Conservation (phyloP, 225 moss, liverwort and hornwort genomes). For the Physcomitrellopsis africana region DNA sequence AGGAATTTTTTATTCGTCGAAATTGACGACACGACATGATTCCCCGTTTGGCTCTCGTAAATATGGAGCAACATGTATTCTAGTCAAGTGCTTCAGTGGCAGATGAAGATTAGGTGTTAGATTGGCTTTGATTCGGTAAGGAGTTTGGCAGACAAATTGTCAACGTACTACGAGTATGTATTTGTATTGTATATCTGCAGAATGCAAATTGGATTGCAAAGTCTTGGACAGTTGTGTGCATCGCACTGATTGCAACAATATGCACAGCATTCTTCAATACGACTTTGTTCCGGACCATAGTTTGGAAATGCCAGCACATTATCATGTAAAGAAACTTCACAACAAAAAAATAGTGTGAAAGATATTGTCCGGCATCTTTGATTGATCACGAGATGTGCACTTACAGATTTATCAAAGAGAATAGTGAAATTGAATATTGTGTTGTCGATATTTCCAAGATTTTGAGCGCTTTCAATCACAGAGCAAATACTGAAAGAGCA, state of each 20-base stretch:
- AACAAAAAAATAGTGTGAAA: no score
- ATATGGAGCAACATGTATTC: constrained; percentile 16
- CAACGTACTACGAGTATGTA: constrained; percentile 4
- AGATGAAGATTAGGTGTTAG: neutral
- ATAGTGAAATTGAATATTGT: no score
- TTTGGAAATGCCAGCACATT: no score
- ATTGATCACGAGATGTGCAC: no score
- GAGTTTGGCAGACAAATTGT: neutral
- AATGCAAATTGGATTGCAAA: neutral
- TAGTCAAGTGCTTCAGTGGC: constrained; percentile 7
- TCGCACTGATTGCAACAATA: neutral
- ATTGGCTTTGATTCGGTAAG: neutral
- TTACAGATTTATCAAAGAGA: no score
- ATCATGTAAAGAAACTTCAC: no score
- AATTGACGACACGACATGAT: neutral
- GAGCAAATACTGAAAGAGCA: no score
- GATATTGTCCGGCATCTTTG: no score
- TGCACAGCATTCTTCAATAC: no score
- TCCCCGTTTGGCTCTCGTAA: neutral
- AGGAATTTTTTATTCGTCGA: neutral
- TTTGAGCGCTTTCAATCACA: no score
- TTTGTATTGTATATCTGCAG: constrained; percentile 14
- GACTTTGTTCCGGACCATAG: no score
- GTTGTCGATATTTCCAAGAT: no score
- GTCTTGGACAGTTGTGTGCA: neutral